Evolutionary conservation across 2,329 filamentous ascomycete species (phyloP).

Genomic region (Reticulascus tulasneorum): DNA sequence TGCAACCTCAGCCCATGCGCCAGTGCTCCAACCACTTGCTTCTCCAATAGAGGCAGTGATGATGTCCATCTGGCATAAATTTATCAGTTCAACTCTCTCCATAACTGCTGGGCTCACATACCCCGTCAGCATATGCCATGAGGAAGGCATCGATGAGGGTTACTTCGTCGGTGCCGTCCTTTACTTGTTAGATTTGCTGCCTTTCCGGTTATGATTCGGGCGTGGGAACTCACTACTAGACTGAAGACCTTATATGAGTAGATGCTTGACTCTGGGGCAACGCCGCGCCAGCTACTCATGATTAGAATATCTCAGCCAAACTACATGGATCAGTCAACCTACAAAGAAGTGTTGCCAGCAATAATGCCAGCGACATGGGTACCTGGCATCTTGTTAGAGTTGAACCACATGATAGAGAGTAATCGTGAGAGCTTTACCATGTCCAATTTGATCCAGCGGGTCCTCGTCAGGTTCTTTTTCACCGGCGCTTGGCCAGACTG

Average conservation of each 20-base stretch:
- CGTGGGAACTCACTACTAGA: constrained; percentile 9
- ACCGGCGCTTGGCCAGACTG: constrained; percentile 10
- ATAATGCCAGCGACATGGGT: constrained; percentile 28
- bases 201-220: not conserved
- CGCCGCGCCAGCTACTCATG: constrained; percentile 18
- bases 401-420: not conserved
- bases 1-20: constrained; percentile 37
- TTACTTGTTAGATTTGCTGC: not conserved
- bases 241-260: constrained; percentile 24
- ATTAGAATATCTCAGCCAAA: not conserved
- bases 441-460: constrained; percentile 20
- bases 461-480: constrained; percentile 17
- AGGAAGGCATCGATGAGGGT: constrained; percentile 34
- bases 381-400: constrained; percentile 25
- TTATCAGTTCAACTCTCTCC: too few relatives aligned
- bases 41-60: constrained; percentile 37
- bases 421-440: constrained; percentile 20
- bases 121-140: constrained; percentile 27
- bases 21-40: constrained; percentile 33
- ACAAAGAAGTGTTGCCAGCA: constrained; percentile 20
- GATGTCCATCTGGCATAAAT: too few relatives aligned
- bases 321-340: not conserved
- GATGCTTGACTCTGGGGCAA: constrained; percentile 23
- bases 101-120: too few relatives aligned
- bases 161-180: constrained; percentile 26